Percentiles rank a stretch among this genome's conserved stretches.
These are phyloP conservation scores for Colletotrichum sp. DNA, from an alignment of 2,329 filamentous ascomycete species.

Conservation along the genomic window DNA sequence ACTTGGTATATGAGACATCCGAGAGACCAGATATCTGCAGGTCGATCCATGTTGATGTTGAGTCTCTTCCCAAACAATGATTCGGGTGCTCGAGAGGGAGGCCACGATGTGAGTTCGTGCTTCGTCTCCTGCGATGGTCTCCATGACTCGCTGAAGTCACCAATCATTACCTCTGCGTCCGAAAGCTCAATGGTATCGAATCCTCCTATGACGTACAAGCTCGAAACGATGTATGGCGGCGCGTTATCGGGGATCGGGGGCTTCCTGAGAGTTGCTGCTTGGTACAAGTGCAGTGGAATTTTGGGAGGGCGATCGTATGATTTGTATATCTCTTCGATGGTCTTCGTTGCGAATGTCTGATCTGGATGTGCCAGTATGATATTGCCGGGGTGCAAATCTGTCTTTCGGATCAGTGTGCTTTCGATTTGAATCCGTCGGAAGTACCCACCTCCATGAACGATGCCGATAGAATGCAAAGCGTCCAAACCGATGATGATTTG, in stretches of 20 bases:
- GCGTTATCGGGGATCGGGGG: not conserved
- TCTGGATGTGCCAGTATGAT: not conserved
- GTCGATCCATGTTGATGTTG: not conserved
- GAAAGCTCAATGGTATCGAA: not conserved
- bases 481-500: accelerated
- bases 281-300: not conserved
- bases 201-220: accelerated
- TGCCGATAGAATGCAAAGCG: not conserved
- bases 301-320: not conserved
- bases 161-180: not conserved
- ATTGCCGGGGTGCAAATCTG: not conserved
- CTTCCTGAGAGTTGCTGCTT: not conserved
- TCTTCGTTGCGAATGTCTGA: not conserved
- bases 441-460: not conserved
- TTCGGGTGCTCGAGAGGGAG: not conserved
- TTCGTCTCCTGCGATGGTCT: not conserved
- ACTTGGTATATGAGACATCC: not conserved
- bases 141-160: not conserved
- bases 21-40: not conserved
- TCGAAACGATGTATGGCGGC: not conserved
- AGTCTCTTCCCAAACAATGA: not conserved
- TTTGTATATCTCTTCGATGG: not conserved
- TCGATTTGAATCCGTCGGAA: accelerated
- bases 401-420: not conserved
- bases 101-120: not conserved